phyloP scores from a whole-genome alignment of 78 protist genomes.

The Isochrysis galbana region DNA sequence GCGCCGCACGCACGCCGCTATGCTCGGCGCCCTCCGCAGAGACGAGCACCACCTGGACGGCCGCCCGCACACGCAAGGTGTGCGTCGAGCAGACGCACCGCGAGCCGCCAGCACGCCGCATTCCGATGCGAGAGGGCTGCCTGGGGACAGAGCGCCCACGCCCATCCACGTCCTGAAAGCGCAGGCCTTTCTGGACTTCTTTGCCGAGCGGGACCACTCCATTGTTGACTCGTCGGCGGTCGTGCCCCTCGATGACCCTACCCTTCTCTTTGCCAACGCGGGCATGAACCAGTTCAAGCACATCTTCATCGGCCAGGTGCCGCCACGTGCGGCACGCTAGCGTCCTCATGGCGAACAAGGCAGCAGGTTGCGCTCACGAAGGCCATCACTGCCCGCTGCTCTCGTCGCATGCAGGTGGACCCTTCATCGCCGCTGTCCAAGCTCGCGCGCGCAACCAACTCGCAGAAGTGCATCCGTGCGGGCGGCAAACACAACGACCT shows the following conservation, averaged over 20 bases:
- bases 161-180: too few species aligned
- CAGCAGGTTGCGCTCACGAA: neutral
- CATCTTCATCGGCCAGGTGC: slow-evolving; percentile 87
- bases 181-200: neutral
- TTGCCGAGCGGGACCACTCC: neutral
- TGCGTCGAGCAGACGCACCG: too few species aligned
- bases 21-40: too few species aligned
- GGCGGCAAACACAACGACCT: slow-evolving; percentile 99
- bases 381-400: neutral
- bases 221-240: slow-evolving; percentile 13
- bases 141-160: too few species aligned
- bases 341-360: neutral
- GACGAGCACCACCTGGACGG: too few species aligned
- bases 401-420: slow-evolving; percentile 37
- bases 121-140: too few species aligned
- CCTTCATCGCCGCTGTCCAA: slow-evolving; percentile 78
- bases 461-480: slow-evolving; percentile 99
- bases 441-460: slow-evolving; percentile 88
- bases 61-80: too few species aligned
- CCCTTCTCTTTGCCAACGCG: slow-evolving; percentile 95
- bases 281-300: slow-evolving; percentile 98
- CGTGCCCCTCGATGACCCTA: slow-evolving; percentile 95
- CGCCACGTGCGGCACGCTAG: neutral
- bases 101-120: too few species aligned
- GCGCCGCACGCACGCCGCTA: too few species aligned